Evolutionary conservation across 805 yeast genomes (phyloP).

Genomic region (Ogataea salicorniae): DNA sequence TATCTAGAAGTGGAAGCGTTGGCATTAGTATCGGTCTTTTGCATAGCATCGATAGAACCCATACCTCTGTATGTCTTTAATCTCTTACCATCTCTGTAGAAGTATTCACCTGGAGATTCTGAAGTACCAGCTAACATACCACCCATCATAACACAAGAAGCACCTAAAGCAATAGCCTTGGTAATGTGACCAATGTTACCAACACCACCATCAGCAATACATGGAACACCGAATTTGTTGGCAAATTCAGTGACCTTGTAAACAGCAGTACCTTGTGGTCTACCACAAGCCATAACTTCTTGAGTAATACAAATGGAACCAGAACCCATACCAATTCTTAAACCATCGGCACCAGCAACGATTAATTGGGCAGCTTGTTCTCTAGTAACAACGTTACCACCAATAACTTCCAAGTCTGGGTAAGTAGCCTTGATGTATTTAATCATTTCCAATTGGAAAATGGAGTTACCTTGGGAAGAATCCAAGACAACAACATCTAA

Average conservation of each 20-base stretch:
- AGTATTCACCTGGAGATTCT: slow-evolving; percentile 98
- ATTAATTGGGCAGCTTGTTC: slow-evolving; percentile 97
- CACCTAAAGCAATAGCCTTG: slow-evolving; percentile 95
- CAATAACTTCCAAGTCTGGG: slow-evolving; percentile 84
- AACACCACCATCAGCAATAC: slow-evolving; percentile 99
- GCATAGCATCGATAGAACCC: slow-evolving; percentile 99
- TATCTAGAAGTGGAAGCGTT: slow-evolving; percentile 98
- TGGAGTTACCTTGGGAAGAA: slow-evolving; percentile 96
- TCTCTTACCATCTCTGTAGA: slow-evolving; percentile 97
- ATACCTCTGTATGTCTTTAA: slow-evolving; percentile 97
- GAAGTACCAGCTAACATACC: slow-evolving; percentile 98
- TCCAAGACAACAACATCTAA: slow-evolving; percentile 93
- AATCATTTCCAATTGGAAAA: slow-evolving; percentile 91
- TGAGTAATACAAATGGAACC: slow-evolving; percentile 99
- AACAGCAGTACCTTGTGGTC: slow-evolving; percentile 99
- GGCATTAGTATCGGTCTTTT: slow-evolving; percentile 78
- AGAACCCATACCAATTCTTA: slow-evolving; percentile 99
- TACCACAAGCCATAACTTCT: slow-evolving; percentile 99
- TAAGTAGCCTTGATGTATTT: slow-evolving; percentile 78
- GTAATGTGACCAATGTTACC: slow-evolving; percentile 98
- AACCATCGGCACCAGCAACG: slow-evolving; percentile 94
- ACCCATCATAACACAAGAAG: slow-evolving; percentile 99
- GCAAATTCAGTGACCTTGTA: slow-evolving; percentile 92
- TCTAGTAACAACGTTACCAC: slow-evolving; percentile 98
- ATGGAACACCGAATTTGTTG: slow-evolving; percentile 93